Percentiles rank a stretch among this genome's conserved stretches.
These are phyloP conservation scores for Lachnellula hyalina DNA, from an alignment of 2,329 filamentous ascomycete species.

Conservation along the genomic window DNA sequence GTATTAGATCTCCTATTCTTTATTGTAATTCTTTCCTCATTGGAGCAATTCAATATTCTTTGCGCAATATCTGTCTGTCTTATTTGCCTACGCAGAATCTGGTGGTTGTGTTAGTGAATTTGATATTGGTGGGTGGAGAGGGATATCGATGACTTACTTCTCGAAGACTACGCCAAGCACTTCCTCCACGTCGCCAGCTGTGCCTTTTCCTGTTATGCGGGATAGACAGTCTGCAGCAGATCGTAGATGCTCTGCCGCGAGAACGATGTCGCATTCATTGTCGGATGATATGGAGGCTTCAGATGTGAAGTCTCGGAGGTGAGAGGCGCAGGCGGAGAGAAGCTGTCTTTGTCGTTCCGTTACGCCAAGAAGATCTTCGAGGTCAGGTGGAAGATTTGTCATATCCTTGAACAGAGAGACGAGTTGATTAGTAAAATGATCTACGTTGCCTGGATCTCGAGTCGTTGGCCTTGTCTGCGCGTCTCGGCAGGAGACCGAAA, in stretches of 20 bases:
- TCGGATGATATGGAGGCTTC: constrained; percentile 42
- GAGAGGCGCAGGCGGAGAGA: constrained; percentile 63
- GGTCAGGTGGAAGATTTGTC: constrained; percentile 64
- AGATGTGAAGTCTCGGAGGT: constrained; percentile 68
- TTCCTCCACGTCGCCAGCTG: constrained; percentile 87
- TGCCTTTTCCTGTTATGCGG: constrained; percentile 80
- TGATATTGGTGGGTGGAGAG: not conserved
- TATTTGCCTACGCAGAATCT: constrained; percentile 31
- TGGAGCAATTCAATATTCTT: too few relatives aligned
- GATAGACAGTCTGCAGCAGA: constrained; percentile 75
- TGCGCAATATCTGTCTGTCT: not conserved
- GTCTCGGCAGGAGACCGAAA: constrained; percentile 68
- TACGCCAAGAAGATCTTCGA: constrained; percentile 82
- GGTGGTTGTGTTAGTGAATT: not conserved
- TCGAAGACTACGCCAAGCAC: constrained; percentile 96
- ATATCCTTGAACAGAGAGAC: constrained; percentile 63
- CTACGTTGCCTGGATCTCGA: constrained; percentile 59
- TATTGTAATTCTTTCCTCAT: not conserved
- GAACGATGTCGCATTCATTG: constrained; percentile 70
- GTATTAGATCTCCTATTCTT: not conserved
- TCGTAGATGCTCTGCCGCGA: constrained; percentile 84
- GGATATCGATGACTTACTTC: constrained; percentile 51
- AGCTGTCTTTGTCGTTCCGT: constrained; percentile 85
- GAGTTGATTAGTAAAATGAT: constrained; percentile 62
- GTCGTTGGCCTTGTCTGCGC: constrained; percentile 34